Conservation (phyloP, 2,329 filamentous ascomycete genomes). For the Plenodomus biglobosus region DNA sequence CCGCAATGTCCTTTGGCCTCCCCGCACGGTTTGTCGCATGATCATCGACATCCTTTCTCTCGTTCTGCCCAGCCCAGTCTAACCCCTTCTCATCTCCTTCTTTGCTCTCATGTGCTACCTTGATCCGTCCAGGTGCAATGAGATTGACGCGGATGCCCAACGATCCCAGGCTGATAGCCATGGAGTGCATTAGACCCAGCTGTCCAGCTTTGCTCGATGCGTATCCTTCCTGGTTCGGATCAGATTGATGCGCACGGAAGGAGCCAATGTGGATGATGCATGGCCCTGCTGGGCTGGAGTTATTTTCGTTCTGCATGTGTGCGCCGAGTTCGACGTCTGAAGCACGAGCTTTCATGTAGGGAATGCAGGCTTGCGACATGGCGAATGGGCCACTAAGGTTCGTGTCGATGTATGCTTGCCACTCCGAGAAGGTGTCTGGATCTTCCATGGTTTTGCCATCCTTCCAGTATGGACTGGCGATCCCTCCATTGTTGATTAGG, state of each 20-base stretch:
- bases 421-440: conserved; percentile 47
- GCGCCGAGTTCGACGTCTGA: conserved; percentile 29
- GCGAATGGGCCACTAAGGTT: conserved; percentile 53
- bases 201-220: conserved; percentile 56
- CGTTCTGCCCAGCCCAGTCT: conserved; percentile 42
- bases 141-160: conserved; percentile 52
- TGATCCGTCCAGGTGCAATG: conserved; percentile 52
- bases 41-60: conserved; percentile 46
- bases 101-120: conserved; percentile 51
- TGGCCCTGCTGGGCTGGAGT: conserved; percentile 39
- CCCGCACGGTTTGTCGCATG: conserved; percentile 51
- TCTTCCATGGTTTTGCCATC: conserved; percentile 53
- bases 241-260: conserved; percentile 51
- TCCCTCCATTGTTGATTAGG: conserved; percentile 44
- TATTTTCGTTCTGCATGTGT: conserved; percentile 26
- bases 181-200: conserved; percentile 54
- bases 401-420: conserved; percentile 52
- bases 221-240: conserved; percentile 55
- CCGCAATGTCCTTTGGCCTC: conserved; percentile 50
- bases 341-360: conserved; percentile 48
- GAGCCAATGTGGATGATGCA: conserved; percentile 53
- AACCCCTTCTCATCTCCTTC: conserved; percentile 48
- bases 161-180: conserved; percentile 51
- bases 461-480: conserved; percentile 46
- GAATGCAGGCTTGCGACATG: conserved; percentile 51